Evolutionary conservation across 2,329 filamentous ascomycete species (phyloP).

Genomic region (Chalaropsis ovoidea): DNA sequence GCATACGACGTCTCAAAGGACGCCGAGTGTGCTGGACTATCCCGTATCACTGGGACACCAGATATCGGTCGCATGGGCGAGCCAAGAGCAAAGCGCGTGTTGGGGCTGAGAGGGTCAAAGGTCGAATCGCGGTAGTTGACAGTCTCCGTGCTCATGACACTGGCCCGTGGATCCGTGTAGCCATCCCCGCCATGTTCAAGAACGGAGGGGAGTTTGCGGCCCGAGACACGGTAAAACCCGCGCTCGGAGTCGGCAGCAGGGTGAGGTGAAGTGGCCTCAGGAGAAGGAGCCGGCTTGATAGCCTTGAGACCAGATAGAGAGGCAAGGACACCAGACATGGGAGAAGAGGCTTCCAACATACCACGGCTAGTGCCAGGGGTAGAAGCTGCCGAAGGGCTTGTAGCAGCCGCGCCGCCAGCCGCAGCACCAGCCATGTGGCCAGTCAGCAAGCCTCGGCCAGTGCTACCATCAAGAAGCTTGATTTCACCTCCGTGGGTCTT

Average conservation of each 20-base stretch:
- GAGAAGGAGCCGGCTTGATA: constrained; percentile 24
- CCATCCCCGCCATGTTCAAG: constrained; percentile 53
- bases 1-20: constrained; percentile 8
- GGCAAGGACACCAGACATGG: constrained; percentile 21
- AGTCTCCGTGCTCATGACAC: constrained; percentile 35
- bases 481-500: constrained; percentile 40
- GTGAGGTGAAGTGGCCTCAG: constrained; percentile 27
- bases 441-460: constrained; percentile 27
- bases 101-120: constrained; percentile 34
- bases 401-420: constrained; percentile 27
- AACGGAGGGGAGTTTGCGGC: constrained; percentile 54
- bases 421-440: constrained; percentile 26
- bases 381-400: constrained; percentile 24
- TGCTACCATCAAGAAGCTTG: constrained; percentile 36
- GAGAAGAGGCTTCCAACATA: constrained; percentile 16
- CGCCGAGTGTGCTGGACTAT: constrained; percentile 52
- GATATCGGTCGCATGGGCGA: constrained; percentile 51
- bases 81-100: constrained; percentile 43
- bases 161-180: constrained; percentile 43
- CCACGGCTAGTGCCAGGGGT: constrained; percentile 29
- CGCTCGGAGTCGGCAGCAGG: constrained; percentile 38
- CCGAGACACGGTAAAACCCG: constrained; percentile 56
- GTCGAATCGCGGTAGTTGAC: constrained; percentile 25
- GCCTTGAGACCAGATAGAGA: constrained; percentile 25
- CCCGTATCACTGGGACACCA: constrained; percentile 50